These are phyloP conservation scores for Neoascochyta sp. DNA, from an alignment of 2,329 filamentous ascomycete genomes.

Conservation along the genomic window DNA sequence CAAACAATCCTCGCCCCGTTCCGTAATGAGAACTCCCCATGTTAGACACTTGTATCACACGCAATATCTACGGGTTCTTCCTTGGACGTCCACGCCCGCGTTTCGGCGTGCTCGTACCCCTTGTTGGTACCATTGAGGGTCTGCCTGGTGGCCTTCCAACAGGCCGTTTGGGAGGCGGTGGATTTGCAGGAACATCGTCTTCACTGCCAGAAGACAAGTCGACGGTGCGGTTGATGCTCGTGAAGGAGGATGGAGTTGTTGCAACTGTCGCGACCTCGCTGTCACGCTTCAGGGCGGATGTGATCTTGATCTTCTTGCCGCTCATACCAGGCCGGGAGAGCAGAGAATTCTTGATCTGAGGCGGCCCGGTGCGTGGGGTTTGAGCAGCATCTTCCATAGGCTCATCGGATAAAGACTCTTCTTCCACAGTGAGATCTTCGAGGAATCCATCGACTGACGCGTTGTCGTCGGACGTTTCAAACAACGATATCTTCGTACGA, in stretches of 20 bases:
- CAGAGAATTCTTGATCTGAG: constrained; percentile 25
- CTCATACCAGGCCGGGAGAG: constrained; percentile 25
- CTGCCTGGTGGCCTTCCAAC: constrained; percentile 17
- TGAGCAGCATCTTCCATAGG: not conserved
- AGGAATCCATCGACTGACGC: constrained; percentile 27
- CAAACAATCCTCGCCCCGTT: too few relatives aligned
- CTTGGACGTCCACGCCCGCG: constrained; percentile 24
- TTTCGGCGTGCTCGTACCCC: constrained; percentile 19
- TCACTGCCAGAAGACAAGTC: constrained; percentile 30
- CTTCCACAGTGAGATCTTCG: constrained; percentile 20
- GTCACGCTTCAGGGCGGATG: constrained; percentile 21
- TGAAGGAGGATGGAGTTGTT: constrained; percentile 16
- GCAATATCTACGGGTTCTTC: constrained; percentile 16
- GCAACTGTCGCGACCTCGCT: constrained; percentile 8
- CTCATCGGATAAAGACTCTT: constrained; percentile 9
- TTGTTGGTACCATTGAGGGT: constrained; percentile 18
- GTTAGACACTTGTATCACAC: too few relatives aligned
- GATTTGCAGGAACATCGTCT: constrained; percentile 32
- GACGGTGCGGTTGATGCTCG: constrained; percentile 15
- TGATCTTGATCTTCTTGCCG: constrained; percentile 38
- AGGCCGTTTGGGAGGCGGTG: constrained; percentile 17
- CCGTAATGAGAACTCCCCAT: too few relatives aligned
- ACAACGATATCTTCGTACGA: constrained; percentile 33
- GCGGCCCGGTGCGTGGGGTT: constrained; percentile 10
- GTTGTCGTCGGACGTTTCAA: constrained; percentile 30